These are phyloP conservation scores for Fragaria iinumae DNA, from an alignment of 306 rosid genomes.

Conservation along the genomic window DNA sequence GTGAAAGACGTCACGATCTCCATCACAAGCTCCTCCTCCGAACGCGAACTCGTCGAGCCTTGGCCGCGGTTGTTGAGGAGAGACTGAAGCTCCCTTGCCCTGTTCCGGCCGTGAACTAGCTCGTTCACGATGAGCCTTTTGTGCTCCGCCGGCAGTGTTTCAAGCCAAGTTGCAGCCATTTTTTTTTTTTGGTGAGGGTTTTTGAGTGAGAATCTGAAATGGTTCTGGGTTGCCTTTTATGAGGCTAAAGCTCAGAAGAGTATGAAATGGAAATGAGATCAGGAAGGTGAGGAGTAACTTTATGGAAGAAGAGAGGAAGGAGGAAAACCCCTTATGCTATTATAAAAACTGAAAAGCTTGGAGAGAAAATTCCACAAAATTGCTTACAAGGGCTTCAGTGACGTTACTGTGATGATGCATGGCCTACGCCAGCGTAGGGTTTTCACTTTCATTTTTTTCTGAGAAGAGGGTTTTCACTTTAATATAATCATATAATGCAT, in stretches of 20 bases:
- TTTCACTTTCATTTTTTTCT: no score
- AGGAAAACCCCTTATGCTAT: neutral
- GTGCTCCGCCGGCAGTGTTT: conserved; percentile 1
- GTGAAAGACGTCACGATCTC: conserved; percentile 43
- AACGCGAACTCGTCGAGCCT: conserved; percentile 10
- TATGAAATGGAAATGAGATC: neutral
- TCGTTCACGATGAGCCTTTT: conserved; percentile 14
- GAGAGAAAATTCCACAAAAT: conserved; percentile 25
- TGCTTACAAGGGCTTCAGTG: conserved; percentile 12
- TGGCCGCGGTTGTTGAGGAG: conserved; percentile 31
- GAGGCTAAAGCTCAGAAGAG: neutral
- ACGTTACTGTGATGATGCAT: neutral
- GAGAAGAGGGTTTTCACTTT: neutral
- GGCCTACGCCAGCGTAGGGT: neutral
- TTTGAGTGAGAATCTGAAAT: neutral
- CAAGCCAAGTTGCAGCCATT: conserved; percentile 30
- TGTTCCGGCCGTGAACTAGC: conserved; percentile 42
- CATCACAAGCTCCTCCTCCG: conserved; percentile 35
- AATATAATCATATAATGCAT: neutral
- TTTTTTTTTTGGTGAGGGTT: neutral
- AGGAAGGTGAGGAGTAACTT: conserved; percentile 47
- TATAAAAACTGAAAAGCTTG: conserved; percentile 11
- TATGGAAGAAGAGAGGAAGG: conserved; percentile 49
- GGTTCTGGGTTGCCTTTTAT: neutral
- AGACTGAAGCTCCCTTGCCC: conserved; percentile 44